These are phyloP conservation scores for Stephanodiscus triporus DNA, from an alignment of 108 stramenopile genomes.

Conservation along the genomic window DNA sequence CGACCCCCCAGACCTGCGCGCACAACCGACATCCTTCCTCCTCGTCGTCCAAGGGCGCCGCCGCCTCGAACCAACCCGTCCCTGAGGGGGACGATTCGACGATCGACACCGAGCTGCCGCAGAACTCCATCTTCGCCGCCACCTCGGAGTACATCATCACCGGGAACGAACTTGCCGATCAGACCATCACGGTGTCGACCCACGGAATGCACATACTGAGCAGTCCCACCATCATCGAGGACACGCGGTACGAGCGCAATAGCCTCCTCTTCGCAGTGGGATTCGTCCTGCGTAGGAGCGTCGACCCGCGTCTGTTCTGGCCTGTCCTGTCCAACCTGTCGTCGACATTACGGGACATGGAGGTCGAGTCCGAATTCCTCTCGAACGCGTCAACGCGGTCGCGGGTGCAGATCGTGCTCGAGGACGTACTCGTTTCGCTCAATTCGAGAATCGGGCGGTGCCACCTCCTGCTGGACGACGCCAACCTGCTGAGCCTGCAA, in stretches of 20 bases:
- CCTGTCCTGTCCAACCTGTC: slow-evolving; percentile 75
- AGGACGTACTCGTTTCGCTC: slow-evolving; percentile 69
- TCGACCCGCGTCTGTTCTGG: slow-evolving; percentile 75
- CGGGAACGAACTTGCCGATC: slow-evolving; percentile 77
- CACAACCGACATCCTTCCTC: slow-evolving; percentile 28
- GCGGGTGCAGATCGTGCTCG: slow-evolving; percentile 64
- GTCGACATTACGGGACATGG: slow-evolving; percentile 69
- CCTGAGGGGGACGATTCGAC: slow-evolving; percentile 28
- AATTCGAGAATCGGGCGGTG: slow-evolving; percentile 72
- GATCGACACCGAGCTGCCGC: slow-evolving; percentile 36
- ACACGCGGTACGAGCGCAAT: slow-evolving; percentile 79
- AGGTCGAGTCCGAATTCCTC: slow-evolving; percentile 74
- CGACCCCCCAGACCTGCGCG: slow-evolving; percentile 9
- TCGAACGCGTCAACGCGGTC: slow-evolving; percentile 47
- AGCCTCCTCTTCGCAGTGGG: slow-evolving; percentile 81
- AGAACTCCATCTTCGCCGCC: slow-evolving; percentile 76
- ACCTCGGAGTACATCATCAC: slow-evolving; percentile 86
- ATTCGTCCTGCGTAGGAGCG: slow-evolving; percentile 66
- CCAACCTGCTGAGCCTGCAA: slow-evolving; percentile 76
- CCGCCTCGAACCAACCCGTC: slow-evolving; percentile 1
- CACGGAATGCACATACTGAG: slow-evolving; percentile 81
- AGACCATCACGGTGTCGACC: slow-evolving; percentile 76
- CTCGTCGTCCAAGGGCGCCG: slow-evolving; percentile 31
- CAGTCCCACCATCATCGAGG: slow-evolving; percentile 67
- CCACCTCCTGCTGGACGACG: slow-evolving; percentile 68